Evolutionary conservation across 139 green algal genomes (phyloP).

Genomic region (Chlamydomonas incerta): DNA sequence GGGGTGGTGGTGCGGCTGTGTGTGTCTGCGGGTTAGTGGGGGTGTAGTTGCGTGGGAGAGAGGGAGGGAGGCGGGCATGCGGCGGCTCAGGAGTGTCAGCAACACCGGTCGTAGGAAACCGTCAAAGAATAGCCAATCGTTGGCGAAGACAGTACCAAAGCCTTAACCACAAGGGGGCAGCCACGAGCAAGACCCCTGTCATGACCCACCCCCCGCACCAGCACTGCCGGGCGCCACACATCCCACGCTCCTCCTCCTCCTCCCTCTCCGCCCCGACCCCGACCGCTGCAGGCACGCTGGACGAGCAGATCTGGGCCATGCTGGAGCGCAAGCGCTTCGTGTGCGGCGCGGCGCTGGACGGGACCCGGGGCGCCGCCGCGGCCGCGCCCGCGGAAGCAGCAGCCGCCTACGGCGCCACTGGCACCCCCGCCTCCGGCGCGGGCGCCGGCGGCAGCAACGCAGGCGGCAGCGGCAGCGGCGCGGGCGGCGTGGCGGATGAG

Average conservation of each 20-base stretch:
- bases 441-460: too few relatives aligned
- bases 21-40: neutral
- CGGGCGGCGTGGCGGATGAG: too few relatives aligned
- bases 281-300: conserved; percentile 19
- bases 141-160: too few relatives aligned
- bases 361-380: neutral
- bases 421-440: neutral
- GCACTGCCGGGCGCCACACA: neutral
- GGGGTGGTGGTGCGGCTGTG: neutral
- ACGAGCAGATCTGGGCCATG: conserved; percentile 62
- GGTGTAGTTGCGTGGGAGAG: too few relatives aligned
- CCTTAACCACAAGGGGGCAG: too few relatives aligned
- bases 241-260: neutral
- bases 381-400: neutral
- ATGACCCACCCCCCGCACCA: neutral
- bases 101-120: too few relatives aligned
- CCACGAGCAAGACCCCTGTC: too few relatives aligned
- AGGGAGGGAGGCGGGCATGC: too few relatives aligned
- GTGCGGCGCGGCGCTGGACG: conserved; percentile 53
- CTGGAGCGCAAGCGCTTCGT: conserved; percentile 51
- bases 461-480: too few relatives aligned
- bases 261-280: neutral
- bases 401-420: too few relatives aligned
- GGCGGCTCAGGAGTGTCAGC: too few relatives aligned
- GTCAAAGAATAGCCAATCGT: too few relatives aligned